These are phyloP conservation scores for Yamadazyma sp. DNA, from an alignment of 1,139 yeast genomes.

Conservation along the genomic window DNA sequence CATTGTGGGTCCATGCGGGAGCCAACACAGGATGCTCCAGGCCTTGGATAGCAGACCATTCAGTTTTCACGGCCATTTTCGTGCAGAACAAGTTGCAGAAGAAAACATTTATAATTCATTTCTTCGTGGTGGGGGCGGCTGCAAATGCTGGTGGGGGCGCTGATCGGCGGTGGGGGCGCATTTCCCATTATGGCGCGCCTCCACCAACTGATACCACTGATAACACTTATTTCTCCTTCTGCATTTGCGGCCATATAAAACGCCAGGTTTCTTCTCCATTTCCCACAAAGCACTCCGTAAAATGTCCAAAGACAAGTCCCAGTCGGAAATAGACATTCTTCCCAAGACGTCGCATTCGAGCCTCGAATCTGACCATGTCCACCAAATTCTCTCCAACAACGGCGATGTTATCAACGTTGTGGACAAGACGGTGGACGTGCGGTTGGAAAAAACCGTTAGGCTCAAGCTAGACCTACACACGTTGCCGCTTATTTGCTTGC, in stretches of 20 bases:
- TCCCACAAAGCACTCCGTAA: no score
- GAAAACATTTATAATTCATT: background rate
- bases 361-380: constrained; percentile 12
- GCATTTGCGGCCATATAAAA: no score
- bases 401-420: constrained; percentile 14
- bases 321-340: constrained; percentile 11
- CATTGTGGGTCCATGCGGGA: constrained; percentile 53
- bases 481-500: constrained; percentile 26
- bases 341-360: constrained; percentile 15
- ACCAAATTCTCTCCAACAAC: constrained; percentile 18
- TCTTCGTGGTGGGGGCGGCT: no score
- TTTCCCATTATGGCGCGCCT: no score
- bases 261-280: background rate
- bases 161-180: background rate
- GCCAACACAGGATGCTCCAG: constrained; percentile 33
- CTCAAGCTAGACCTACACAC: constrained; percentile 36
- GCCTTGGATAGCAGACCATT: constrained; percentile 42
- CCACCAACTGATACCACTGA: no score
- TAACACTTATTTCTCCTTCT: no score
- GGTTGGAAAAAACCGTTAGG: constrained; percentile 25
- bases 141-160: no score
- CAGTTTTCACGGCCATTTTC: constrained; percentile 21
- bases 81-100: background rate
- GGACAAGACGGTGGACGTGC: constrained; percentile 14
- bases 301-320: constrained; percentile 6